These are phyloP conservation scores for Calonectria ilicicola DNA, from an alignment of 2,329 filamentous ascomycete genomes.

Conservation along the genomic window DNA sequence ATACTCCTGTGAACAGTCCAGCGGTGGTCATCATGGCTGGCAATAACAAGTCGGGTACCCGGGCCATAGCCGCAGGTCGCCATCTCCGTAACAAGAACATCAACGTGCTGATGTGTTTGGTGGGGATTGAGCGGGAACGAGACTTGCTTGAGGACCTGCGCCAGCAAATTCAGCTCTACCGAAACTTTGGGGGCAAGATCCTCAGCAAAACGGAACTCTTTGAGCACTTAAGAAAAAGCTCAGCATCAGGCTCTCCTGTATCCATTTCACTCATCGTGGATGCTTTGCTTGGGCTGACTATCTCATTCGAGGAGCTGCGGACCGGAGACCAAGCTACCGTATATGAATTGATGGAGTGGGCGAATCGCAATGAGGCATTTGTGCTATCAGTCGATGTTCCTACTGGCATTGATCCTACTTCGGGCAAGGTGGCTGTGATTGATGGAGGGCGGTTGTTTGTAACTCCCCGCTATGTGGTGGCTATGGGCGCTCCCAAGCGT, in stretches of 20 bases:
- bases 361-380: slow-evolving; percentile 86
- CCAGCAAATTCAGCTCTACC: slow-evolving; percentile 86
- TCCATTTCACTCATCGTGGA: slow-evolving; percentile 88
- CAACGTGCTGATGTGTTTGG: slow-evolving; percentile 84
- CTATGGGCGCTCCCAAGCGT: slow-evolving; percentile 87
- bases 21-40: slow-evolving; percentile 85
- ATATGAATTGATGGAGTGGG: slow-evolving; percentile 93
- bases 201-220: slow-evolving; percentile 71
- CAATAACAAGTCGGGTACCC: slow-evolving; percentile 91
- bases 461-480: slow-evolving; percentile 84
- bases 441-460: slow-evolving; percentile 86
- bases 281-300: slow-evolving; percentile 86
- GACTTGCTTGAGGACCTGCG: slow-evolving; percentile 84
- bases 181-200: slow-evolving; percentile 83
- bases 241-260: slow-evolving; percentile 54
- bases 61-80: slow-evolving; percentile 86
- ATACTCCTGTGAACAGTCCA: slow-evolving; percentile 46
- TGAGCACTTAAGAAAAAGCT: slow-evolving; percentile 65
- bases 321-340: slow-evolving; percentile 85
- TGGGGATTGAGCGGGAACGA: slow-evolving; percentile 85
- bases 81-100: slow-evolving; percentile 88
- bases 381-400: slow-evolving; percentile 92
- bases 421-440: slow-evolving; percentile 73
- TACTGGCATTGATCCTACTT: slow-evolving; percentile 85
- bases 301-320: slow-evolving; percentile 89